Base-by-base conservation (phyloP, 202 grass and related monocot genomes). In the Dendrocalamus latiflorus region DNA sequence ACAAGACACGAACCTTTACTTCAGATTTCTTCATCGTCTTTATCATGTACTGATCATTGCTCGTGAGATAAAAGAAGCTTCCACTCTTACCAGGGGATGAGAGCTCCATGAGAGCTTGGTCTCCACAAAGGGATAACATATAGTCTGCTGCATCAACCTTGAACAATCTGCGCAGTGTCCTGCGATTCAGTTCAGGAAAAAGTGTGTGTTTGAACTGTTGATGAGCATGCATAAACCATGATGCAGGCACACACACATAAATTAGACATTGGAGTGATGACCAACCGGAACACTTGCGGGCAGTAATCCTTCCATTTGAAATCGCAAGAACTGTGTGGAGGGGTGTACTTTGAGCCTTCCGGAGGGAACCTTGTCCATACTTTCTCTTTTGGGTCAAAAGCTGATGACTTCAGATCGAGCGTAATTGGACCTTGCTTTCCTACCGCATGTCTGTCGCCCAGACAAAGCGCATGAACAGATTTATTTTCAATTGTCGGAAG, bases 281-380 rank as follows among this genome's bases (percentile, higher is more conserved):
- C 88, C 71, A 56, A 98, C 96, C 91, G 92, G 76, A 99, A 99
- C 30, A 99, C 96, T 82, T 91, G 86, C 1, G 96, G 93, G 73
- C 96, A 99, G 87, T 99, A 99, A 82, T 99, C 96, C 63, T 99
- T 99, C 96, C 96, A 99, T 80, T 85, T 94, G 87, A 99, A 99
- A 79, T 99, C 96, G 20, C 89, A 90, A 21, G 96, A 99, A n/a
- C n/a, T n/a, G n/a, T n/a, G n/a, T n/a, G n/a, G n/a, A n/a, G n/a
- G n/a, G n/a, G n/a, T n/a, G n/a, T n/a, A n/a, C n/a, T n/a, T n/a
- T n/a, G n/a, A n/a, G n/a, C n/a, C n/a, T n/a, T n/a, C n/a, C n/a
- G n/a, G n/a, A n/a, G n/a, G n/a, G n/a, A n/a, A n/a, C n/a, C n/a
- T n/a, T n/a, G n/a, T n/a, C n/a, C n/a, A n/a, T n/a, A n/a, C n/a